Evolutionary conservation across 2,329 filamentous ascomycete species (phyloP).

Genomic region (Colletotrichum tropicale): DNA sequence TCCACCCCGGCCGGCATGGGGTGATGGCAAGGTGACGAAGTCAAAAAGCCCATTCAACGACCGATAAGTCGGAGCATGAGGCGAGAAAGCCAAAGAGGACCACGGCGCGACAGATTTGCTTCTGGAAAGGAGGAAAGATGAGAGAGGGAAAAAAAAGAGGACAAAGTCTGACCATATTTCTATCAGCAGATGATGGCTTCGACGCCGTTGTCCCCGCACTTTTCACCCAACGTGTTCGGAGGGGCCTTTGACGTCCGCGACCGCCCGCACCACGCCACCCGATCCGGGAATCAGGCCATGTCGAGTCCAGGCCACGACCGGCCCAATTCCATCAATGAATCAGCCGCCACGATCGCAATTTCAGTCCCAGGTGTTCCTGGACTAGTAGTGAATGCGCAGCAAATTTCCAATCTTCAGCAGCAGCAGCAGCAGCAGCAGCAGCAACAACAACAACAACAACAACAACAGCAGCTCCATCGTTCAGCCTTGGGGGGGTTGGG

Average conservation of each 20-base stretch:
- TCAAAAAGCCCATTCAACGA: neutral
- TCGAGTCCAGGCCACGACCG: neutral
- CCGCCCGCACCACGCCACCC: conserved; percentile 18
- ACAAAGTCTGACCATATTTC: conserved; percentile 15
- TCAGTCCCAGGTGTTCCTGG: neutral
- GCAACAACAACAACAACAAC: neutral
- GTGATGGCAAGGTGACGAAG: neutral
- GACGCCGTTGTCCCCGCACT: conserved; percentile 15
- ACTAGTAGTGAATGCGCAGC: neutral
- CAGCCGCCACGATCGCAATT: neutral
- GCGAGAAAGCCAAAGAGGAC: neutral
- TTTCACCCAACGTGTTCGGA: conserved; percentile 6
- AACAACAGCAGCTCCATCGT: conserved; percentile 6
- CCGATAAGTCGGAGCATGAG: neutral
- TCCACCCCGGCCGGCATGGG: neutral
- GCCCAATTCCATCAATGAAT: neutral
- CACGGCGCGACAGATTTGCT: neutral
- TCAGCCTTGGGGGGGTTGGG: neutral
- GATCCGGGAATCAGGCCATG: conserved; percentile 15
- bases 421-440: neutral
- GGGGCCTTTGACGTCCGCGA: conserved; percentile 8
- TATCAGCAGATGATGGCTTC: conserved; percentile 20
- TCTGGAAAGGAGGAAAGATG: neutral
- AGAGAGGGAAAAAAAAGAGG: neutral
- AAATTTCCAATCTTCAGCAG: neutral